Evolutionary conservation across 2,329 filamentous ascomycete species (phyloP).

Genomic region (Chalaropsis thielavioides): DNA sequence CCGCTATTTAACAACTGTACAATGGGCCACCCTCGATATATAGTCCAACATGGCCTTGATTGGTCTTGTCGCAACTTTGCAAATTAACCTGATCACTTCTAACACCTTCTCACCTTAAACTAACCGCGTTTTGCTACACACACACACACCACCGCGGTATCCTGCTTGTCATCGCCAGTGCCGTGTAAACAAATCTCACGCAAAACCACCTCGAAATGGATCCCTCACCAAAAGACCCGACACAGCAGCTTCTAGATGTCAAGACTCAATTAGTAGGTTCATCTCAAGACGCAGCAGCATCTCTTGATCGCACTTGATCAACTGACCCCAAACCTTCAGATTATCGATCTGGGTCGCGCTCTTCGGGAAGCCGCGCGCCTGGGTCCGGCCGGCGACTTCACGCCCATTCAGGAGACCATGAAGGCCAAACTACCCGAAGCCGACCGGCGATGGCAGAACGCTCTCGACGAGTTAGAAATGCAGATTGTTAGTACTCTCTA

Average conservation of each 20-base stretch:
- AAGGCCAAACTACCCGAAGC: slow-evolving; percentile 33
- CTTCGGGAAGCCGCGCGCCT: slow-evolving; percentile 14
- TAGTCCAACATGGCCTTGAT: background rate
- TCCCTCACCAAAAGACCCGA: slow-evolving; percentile 3
- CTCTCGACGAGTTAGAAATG: slow-evolving; percentile 41
- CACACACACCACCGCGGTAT: too few species aligned
- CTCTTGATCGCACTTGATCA: background rate
- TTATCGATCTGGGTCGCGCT: slow-evolving; percentile 14
- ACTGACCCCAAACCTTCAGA: background rate
- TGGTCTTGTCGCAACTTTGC: background rate
- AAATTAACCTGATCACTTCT: background rate
- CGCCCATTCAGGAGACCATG: slow-evolving; percentile 21
- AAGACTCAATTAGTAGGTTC: slow-evolving; percentile 12
- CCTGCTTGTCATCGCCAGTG: too few species aligned
- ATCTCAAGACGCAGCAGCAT: background rate
- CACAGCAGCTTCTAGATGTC: slow-evolving; percentile 13
- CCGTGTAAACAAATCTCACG: too few species aligned
- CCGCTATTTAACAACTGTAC: background rate
- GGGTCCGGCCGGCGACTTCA: slow-evolving; percentile 16
- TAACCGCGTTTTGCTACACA: background rate
- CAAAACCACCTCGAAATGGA: background rate
- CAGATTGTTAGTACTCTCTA: slow-evolving; percentile 37
- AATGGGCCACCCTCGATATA: background rate
- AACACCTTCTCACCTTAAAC: background rate
- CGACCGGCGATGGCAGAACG: slow-evolving; percentile 36